Evolutionary conservation across 2,329 filamentous ascomycete genomes (phyloP), one percentile per base, ranked within the genome.

Genomic region (Beauveria sp.): DNA sequence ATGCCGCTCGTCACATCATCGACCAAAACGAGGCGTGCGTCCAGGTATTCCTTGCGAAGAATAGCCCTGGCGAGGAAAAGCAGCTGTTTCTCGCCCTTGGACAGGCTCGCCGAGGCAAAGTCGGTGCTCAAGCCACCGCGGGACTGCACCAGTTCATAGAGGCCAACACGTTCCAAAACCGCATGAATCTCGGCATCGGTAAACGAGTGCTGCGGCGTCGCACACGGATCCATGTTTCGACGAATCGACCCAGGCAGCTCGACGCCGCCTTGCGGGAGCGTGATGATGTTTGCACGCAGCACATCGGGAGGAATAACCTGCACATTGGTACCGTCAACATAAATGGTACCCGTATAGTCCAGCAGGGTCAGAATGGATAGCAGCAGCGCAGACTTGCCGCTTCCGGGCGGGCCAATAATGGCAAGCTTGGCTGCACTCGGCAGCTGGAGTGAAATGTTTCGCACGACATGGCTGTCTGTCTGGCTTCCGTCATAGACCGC

Each of bases 331-430:
- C 61, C 62, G 43, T 69, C 67, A 26, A 67, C 55, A 1, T 43
- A 30, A 22, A 67, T 63, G 26, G 34, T 26, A 26, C 64, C 65
- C 3, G 61, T 48, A 48, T 61, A 48, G 22, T 64, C 63, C 1
- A 66, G 52, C n/a, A 66, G 41, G 8, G 53, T 54, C 24, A 63
- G 43, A 1, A 67, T 37, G 14, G 66, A 61, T 18, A 66, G 62
- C 37, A 68, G 41, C 2, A 68, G 57, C 9, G 67, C 67, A 50
- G 64, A 66, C 50, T 68, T 69, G 14, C 67, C 67, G 54, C 64
- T 65, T 20, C 71, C 73, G 1, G 72, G 73, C 3, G 73, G 66
- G 5, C 74, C 73, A 43, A 72, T 71, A n/a, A 76, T 66, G 16
- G 68, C 73, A 14, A 75, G 64, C 58, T 72, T 73, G 24, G 41